Evolutionary conservation across 495 filamentous ascomycete genomes (phyloP).

Genomic region (Aspergillus baeticus): DNA sequence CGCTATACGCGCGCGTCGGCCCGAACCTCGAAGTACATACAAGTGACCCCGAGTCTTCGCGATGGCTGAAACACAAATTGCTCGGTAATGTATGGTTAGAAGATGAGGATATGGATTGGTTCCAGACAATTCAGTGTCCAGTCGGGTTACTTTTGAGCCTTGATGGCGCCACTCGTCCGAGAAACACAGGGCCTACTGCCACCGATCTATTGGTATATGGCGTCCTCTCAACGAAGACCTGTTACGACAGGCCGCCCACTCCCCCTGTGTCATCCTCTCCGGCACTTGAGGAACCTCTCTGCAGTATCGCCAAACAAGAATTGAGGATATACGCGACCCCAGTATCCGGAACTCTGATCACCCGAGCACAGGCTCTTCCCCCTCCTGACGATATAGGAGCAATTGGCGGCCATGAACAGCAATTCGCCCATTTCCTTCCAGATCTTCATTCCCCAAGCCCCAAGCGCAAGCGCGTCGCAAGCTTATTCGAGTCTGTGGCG

Average conservation of each 20-base stretch:
- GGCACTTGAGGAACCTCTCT: constrained; percentile 18
- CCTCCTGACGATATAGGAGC: constrained; percentile 26
- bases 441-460: constrained; percentile 42
- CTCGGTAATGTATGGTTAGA: constrained; percentile 35
- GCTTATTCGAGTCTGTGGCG: constrained; percentile 59
- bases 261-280: constrained; percentile 47
- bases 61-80: constrained; percentile 43
- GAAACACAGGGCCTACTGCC: constrained; percentile 24
- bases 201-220: constrained; percentile 60
- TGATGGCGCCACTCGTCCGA: constrained; percentile 18
- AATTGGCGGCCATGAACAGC: constrained; percentile 16
- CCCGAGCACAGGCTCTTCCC: constrained; percentile 36
- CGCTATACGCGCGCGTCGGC: constrained; percentile 50
- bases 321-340: constrained; percentile 44
- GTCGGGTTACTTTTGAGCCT: constrained; percentile 40
- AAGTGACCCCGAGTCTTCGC: constrained; percentile 30
- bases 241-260: constrained; percentile 40
- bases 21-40: constrained; percentile 49
- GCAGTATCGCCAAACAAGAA: constrained; percentile 19
- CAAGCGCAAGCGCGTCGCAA: constrained; percentile 55
- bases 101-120: constrained; percentile 30
- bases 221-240: constrained; percentile 31
- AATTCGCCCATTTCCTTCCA: constrained; percentile 40
- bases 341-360: constrained; percentile 31
- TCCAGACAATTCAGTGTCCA: constrained; percentile 39